A percentile compares a stretch with the other conserved stretches of the same genome.
These are phyloP conservation scores for Candolleomyces efflorescens DNA, from an alignment of 768 basidiomycete species.

Conservation along the genomic window DNA sequence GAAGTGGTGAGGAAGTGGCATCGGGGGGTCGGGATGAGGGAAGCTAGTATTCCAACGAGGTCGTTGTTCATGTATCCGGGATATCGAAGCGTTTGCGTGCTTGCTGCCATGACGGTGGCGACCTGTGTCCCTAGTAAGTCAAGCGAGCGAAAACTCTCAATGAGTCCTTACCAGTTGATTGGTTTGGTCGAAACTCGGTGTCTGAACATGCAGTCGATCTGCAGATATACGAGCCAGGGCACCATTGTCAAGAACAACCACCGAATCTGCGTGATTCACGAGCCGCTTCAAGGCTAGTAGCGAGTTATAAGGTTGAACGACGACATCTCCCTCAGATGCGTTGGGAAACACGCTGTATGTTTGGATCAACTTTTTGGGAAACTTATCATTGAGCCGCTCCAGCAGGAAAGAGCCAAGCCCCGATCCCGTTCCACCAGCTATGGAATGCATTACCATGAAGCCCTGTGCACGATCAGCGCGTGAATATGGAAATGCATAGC, in stretches of 20 bases:
- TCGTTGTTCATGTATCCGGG: slow-evolving; percentile 99
- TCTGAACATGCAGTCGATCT: slow-evolving; percentile 85
- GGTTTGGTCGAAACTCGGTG: slow-evolving; percentile 85
- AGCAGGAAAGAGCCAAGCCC: slow-evolving; percentile 97
- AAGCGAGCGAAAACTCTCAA: too few relatives aligned
- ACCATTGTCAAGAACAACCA: slow-evolving; percentile 96
- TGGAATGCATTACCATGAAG: slow-evolving; percentile 98
- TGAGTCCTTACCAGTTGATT: slow-evolving; percentile 69
- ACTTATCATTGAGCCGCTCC: slow-evolving; percentile 94
- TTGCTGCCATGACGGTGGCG: slow-evolving; percentile 96
- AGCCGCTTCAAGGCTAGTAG: slow-evolving; percentile 89
- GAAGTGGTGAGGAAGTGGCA: slow-evolving; percentile 99
- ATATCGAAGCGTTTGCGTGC: slow-evolving; percentile 94
- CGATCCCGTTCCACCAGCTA: slow-evolving; percentile 97
- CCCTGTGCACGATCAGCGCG: slow-evolving; percentile 50
- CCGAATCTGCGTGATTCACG: slow-evolving; percentile 94
- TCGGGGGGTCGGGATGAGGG: slow-evolving; percentile 93
- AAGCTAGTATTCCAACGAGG: slow-evolving; percentile 93
- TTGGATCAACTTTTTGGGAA: slow-evolving; percentile 98
- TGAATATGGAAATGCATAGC: neutral
- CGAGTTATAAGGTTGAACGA: slow-evolving; percentile 98
- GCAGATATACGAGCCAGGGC: slow-evolving; percentile 90
- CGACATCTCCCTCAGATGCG: slow-evolving; percentile 89
- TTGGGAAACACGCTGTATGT: slow-evolving; percentile 99
- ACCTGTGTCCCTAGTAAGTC: slow-evolving; percentile 46